These are phyloP conservation scores for Trichosporon faecale DNA, from an alignment of 1,284 basidiomycete genomes.

Conservation along the genomic window DNA sequence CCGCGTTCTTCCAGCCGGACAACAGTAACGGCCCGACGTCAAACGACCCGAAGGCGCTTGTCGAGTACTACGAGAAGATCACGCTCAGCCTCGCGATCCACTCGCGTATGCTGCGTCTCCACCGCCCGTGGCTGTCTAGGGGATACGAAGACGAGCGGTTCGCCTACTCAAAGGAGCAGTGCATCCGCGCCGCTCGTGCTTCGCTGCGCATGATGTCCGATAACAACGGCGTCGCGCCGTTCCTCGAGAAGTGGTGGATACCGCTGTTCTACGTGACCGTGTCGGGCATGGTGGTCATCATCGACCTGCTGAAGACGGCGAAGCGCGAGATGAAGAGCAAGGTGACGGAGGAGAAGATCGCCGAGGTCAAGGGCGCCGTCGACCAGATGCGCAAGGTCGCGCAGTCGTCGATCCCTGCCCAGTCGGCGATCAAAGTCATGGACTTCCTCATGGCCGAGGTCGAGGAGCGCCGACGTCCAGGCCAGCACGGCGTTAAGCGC, in stretches of 20 bases:
- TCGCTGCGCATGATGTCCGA: conserved; percentile 51
- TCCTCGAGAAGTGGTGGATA: conserved; percentile 54
- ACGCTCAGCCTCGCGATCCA: conserved; percentile 52
- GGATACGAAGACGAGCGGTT: conserved; percentile 51
- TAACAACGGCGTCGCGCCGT: conserved; percentile 43
- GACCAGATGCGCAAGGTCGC: conserved; percentile 49
- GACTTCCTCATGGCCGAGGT: conserved; percentile 51
- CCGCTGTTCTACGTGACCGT: conserved; percentile 51
- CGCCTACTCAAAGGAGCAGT: conserved; percentile 52
- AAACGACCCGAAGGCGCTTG: conserved; percentile 41
- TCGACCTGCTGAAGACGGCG: conserved; percentile 49
- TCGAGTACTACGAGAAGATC: conserved; percentile 53
- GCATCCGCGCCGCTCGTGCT: conserved; percentile 52
- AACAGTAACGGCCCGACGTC: conserved; percentile 30
- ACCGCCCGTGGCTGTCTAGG: conserved; percentile 50
- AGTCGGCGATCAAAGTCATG: conserved; percentile 52
- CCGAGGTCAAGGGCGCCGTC: conserved; percentile 46
- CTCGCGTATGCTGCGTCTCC: conserved; percentile 50
- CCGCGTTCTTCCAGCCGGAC: conserved; percentile 51
- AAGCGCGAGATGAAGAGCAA: conserved; percentile 42
- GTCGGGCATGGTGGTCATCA: conserved; percentile 51
- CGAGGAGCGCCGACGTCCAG: conserved; percentile 44
- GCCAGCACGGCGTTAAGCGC: conserved; percentile 43
- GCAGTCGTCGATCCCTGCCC: conserved; percentile 49
- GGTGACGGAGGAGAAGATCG: conserved; percentile 47